Evolutionary conservation across 2,329 filamentous ascomycete genomes (phyloP).

Genomic region (Microdochium nivale): DNA sequence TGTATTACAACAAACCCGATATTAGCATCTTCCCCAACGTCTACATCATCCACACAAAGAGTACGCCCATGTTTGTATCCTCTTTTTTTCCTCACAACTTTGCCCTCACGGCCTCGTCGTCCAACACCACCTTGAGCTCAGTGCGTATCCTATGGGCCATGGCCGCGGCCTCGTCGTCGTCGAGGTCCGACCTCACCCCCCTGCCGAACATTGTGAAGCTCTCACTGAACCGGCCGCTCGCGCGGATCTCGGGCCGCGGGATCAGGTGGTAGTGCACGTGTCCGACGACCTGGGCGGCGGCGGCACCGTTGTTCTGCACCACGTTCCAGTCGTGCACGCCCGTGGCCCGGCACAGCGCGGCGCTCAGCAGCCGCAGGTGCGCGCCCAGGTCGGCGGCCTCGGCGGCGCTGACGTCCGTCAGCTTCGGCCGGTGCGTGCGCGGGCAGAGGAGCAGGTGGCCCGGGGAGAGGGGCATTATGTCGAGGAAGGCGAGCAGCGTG

Average conservation of each 20-base stretch:
- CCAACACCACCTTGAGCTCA: conserved; percentile 38
- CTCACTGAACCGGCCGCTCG: conserved; percentile 42
- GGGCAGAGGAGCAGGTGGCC: conserved; percentile 82
- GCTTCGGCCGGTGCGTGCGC: conserved; percentile 66
- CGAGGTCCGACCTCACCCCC: conserved; percentile 63
- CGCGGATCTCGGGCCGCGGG: conserved; percentile 63
- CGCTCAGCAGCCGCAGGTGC: conserved; percentile 63
- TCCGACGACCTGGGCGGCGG: conserved; percentile 85
- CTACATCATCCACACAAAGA: too few species aligned
- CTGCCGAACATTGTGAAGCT: conserved; percentile 80
- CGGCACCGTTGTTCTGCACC: conserved; percentile 88
- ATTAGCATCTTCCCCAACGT: too few species aligned
- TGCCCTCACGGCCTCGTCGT: conserved; percentile 29
- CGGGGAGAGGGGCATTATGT: conserved; percentile 78
- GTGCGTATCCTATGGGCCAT: conserved; percentile 48
- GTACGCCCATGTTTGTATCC: too few species aligned
- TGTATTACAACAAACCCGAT: too few species aligned
- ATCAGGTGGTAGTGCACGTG: conserved; percentile 96
- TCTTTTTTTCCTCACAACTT: conserved; percentile 35
- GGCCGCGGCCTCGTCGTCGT: conserved; percentile 61
- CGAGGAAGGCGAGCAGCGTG: conserved; percentile 76
- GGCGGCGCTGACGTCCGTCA: conserved; percentile 56
- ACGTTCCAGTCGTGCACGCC: conserved; percentile 86
- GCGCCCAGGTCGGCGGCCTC: conserved; percentile 61
- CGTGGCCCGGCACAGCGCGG: conserved; percentile 59